These are phyloP conservation scores for Termitomyces sp. DNA, from an alignment of 768 basidiomycete genomes.

Conservation along the genomic window DNA sequence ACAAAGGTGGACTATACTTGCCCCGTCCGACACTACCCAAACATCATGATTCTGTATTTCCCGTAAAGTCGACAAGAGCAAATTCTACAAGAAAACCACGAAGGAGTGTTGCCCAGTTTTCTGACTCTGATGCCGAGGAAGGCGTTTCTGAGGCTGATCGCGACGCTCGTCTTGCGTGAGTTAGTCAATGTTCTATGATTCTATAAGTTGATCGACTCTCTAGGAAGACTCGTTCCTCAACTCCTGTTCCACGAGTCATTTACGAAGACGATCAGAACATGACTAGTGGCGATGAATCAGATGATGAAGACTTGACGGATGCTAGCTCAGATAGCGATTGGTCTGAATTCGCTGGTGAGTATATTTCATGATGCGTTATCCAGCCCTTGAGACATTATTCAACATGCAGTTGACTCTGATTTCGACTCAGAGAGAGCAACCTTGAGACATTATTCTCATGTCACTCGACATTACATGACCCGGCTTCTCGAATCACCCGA, in stretches of 20 bases:
- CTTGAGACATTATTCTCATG: constrained; percentile 43
- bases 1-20: constrained; percentile 50
- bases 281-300: constrained; percentile 77
- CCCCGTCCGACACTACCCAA: constrained; percentile 28
- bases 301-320: constrained; percentile 67
- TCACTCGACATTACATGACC: constrained; percentile 46
- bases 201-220: neutral
- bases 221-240: constrained; percentile 52
- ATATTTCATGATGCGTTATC: neutral
- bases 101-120: constrained; percentile 28
- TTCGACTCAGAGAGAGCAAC: constrained; percentile 20
- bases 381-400: neutral
- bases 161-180: constrained; percentile 71
- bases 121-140: constrained; percentile 68
- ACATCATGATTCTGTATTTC: neutral
- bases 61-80: neutral
- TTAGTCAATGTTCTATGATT: constrained; percentile 4
- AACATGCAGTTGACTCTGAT: constrained; percentile 15
- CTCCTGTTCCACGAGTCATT: constrained; percentile 29
- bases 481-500: constrained; percentile 29
- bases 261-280: constrained; percentile 48
- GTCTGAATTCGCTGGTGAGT: constrained; percentile 43
- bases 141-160: constrained; percentile 61
- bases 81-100: constrained; percentile 4
- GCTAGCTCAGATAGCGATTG: constrained; percentile 43